Conservation (phyloP, 352 stramenopile species). For the Pythium coloratum region DNA sequence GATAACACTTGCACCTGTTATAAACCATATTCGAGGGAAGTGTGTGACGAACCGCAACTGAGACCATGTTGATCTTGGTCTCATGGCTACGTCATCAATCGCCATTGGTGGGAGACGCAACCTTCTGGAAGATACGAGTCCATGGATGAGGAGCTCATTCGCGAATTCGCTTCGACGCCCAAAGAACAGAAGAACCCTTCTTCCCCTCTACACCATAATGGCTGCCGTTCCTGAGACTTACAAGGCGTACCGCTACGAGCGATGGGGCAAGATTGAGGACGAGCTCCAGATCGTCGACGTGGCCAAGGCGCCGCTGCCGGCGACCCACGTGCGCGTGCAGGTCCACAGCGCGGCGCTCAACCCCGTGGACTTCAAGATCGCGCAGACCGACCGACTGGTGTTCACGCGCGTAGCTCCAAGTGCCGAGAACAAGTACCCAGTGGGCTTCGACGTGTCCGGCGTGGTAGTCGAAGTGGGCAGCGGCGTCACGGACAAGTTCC, state of each 20-base stretch:
- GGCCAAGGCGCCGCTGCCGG: background rate
- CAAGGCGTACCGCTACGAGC: constrained; percentile 17
- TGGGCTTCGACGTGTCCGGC: background rate
- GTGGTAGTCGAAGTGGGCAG: background rate
- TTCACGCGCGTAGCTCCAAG: constrained; percentile 2
- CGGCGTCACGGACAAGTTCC: background rate
- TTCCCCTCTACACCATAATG: too few relatives aligned
- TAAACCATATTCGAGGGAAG: too few relatives aligned
- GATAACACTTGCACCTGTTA: too few relatives aligned
- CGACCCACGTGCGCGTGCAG: constrained; percentile 18
- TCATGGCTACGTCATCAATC: too few relatives aligned
- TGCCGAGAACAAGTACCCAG: constrained; percentile 16
- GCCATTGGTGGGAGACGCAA: too few relatives aligned
- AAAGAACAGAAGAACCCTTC: too few relatives aligned
- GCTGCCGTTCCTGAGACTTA: constrained; percentile 1
- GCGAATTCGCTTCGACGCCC: too few relatives aligned
- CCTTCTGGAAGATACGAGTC: too few relatives aligned
- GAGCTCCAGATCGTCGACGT: constrained; percentile 5
- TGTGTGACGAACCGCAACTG: too few relatives aligned
- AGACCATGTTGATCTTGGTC: too few relatives aligned
- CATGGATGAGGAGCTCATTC: too few relatives aligned
- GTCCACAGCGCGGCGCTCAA: constrained; percentile 15
- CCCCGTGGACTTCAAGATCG: constrained; percentile 13
- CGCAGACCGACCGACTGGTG: background rate
- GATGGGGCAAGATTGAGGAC: constrained; percentile 9